Percentiles rank a stretch among this genome's conserved stretches.
Conservation (phyloP, 495 filamentous ascomycete species). For the Hypoxylon fuscum region DNA sequence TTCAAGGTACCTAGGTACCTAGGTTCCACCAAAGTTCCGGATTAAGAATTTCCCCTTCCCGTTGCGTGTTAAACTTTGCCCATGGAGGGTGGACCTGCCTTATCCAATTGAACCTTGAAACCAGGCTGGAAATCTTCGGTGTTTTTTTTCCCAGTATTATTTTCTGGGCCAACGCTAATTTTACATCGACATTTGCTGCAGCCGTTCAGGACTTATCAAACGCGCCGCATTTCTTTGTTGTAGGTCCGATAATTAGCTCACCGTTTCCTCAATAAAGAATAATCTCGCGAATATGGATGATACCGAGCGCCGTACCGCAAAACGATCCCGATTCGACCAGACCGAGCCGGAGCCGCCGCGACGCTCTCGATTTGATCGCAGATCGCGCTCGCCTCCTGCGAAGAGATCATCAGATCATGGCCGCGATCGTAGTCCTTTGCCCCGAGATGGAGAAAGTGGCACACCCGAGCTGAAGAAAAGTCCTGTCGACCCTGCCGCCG, state of each 20-base stretch:
- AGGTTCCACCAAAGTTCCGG: conserved; percentile 1
- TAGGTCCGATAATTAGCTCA: background rate
- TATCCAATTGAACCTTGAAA: background rate
- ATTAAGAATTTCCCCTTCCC: conserved; percentile 13
- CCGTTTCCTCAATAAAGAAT: background rate
- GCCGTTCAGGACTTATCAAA: conserved; percentile 9
- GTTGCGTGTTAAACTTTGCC: background rate
- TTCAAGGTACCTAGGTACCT: too few relatives aligned
- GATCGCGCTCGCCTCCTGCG: conserved; percentile 82
- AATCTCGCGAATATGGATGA: conserved; percentile 70
- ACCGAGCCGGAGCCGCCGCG: conserved; percentile 76
- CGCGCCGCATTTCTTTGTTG: background rate
- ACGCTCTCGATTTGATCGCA: conserved; percentile 83
- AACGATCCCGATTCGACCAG: conserved; percentile 93
- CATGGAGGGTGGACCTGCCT: background rate
- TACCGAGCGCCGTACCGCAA: conserved; percentile 74
- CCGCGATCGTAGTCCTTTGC: conserved; percentile 83
- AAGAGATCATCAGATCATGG: conserved; percentile 60
- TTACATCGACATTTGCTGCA: conserved; percentile 10
- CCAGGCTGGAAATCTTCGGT: background rate
- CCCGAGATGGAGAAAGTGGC: conserved; percentile 64
- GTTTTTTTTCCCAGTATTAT: background rate
- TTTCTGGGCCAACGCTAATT: conserved; percentile 1
- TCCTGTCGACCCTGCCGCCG: conserved; percentile 78
- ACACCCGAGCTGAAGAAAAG: conserved; percentile 55